Evolutionary conservation across 1,284 basidiomycete species (phyloP).

Genomic region (Pisolithus thermaeus): DNA sequence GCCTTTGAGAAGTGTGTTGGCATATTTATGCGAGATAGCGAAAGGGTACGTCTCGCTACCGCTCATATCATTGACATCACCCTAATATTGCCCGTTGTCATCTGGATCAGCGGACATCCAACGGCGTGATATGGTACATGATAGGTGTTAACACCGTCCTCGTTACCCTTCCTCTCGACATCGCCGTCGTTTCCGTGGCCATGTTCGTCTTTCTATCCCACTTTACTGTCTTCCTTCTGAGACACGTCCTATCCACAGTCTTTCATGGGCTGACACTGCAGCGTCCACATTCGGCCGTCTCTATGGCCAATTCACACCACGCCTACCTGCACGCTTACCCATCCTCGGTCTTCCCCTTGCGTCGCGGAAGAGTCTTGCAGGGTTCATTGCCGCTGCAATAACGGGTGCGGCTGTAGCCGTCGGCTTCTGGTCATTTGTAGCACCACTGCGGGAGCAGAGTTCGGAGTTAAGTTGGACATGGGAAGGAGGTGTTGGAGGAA

Average conservation of each 20-base stretch:
- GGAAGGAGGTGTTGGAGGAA: slow-evolving; percentile 36
- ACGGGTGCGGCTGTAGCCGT: slow-evolving; percentile 73
- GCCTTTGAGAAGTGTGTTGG: slow-evolving; percentile 78
- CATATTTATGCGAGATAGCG: slow-evolving; percentile 90
- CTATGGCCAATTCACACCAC: slow-evolving; percentile 73
- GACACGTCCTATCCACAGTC: slow-evolving; percentile 38
- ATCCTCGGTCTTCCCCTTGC: slow-evolving; percentile 70
- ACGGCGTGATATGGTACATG: slow-evolving; percentile 96
- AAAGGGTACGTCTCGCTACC: slow-evolving; percentile 51
- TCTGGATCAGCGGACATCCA: slow-evolving; percentile 51
- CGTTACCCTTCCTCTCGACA: slow-evolving; percentile 75
- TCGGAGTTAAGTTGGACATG: slow-evolving; percentile 49
- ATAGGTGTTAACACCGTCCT: slow-evolving; percentile 85
- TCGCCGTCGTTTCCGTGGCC: slow-evolving; percentile 84
- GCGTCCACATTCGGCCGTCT: slow-evolving; percentile 91
- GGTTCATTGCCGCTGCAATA: slow-evolving; percentile 78
- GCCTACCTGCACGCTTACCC: slow-evolving; percentile 53
- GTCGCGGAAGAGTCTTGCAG: slow-evolving; percentile 82
- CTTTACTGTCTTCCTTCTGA: not conserved
- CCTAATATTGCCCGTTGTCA: not conserved
- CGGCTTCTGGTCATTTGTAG: slow-evolving; percentile 74
- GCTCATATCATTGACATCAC: no score
- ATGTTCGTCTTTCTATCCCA: slow-evolving; percentile 51
- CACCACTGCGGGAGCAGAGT: slow-evolving; percentile 34
- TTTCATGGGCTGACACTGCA: slow-evolving; percentile 96